Evolutionary conservation across 2,329 filamentous ascomycete genomes (phyloP), one percentile per base, ranked within the genome.

Genomic region (Arthrobotrys iridis): DNA sequence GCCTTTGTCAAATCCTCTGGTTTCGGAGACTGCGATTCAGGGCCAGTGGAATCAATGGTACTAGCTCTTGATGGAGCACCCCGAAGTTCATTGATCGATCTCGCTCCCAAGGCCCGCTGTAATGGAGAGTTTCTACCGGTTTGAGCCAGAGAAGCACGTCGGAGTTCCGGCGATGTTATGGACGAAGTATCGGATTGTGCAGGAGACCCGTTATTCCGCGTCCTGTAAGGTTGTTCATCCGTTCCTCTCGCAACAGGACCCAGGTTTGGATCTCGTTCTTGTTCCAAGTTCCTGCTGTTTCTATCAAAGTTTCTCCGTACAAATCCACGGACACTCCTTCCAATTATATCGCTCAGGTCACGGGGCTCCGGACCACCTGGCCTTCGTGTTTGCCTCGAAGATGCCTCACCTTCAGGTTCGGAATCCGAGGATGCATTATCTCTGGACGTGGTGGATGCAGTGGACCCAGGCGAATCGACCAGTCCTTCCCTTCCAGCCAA

Each of bases 271-370:
- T 50, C 60, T 45, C 45, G 20, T 13, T 73, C 60, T 41, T 46
- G 46, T 24, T 55, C 50, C 15, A 24, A 10, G 11, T 8, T 24
- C 18, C 30, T 55, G 28, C 15, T 55, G 18, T 55, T 55, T 11
- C 50, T 28, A 37, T 55, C 50, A 28, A 73, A 73, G 35, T 66
- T 73, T 33, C 68, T 73, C 20, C 52, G 41, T 24, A 73, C 64
- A 57, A 73, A 73, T 20, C 60, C 60, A 55, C 68, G 68, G 15
- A 73, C 68, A 30, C 68, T 73, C 18, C 58, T 55, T 20, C 68
- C 68, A 20, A 73, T 73, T 22, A 73, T 73, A 37, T 73, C 68
- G 15, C 68, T 73, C 62, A 67, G 22, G 28, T 67, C 71, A 62
- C 71, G 62, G 3, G 71, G 45, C 48, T 75, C 71, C 13, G 24